Conservation (phyloP, 1,139 yeast species). For the Pichia sp. region DNA sequence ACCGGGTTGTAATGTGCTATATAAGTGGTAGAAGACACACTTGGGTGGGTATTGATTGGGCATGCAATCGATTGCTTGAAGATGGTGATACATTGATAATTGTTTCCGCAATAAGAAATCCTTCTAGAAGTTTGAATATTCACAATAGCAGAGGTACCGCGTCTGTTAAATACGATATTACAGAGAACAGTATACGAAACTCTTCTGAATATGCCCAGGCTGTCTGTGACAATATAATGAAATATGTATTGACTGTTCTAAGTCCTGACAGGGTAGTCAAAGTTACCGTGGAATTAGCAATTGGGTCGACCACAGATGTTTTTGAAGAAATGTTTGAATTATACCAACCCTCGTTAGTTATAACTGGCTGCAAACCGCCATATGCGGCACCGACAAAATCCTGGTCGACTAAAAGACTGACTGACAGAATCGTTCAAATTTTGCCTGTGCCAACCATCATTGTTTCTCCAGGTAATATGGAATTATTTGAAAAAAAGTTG, state of each 20-base stretch:
- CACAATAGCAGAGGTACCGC: constrained; percentile 1
- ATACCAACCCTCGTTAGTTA: constrained; percentile 57
- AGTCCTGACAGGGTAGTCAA: constrained; percentile 44
- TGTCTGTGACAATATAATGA: constrained; percentile 39
- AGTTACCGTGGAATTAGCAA: constrained; percentile 54
- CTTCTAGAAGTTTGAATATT: constrained; percentile 13
- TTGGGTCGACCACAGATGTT: constrained; percentile 50
- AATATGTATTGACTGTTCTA: constrained; percentile 39
- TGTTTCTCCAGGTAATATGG: constrained; percentile 60
- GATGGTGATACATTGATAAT: constrained; percentile 61
- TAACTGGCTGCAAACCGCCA: constrained; percentile 53
- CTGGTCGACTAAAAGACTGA: constrained; percentile 53
- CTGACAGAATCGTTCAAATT: constrained; percentile 54
- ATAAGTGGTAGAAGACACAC: constrained; percentile 66
- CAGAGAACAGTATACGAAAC: constrained; percentile 18
- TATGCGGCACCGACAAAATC: constrained; percentile 47
- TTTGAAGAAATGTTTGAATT: constrained; percentile 53
- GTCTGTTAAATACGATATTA: constrained; percentile 7
- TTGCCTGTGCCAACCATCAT: constrained; percentile 64
- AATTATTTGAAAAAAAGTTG: constrained; percentile 38
- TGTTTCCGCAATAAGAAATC: constrained; percentile 32
- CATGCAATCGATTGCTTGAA: constrained; percentile 40
- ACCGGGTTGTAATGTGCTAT: constrained; percentile 52
- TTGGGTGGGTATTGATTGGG: constrained; percentile 76
- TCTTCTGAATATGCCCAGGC: constrained; percentile 27